phyloP scores from a whole-genome alignment of 805 yeast species.

The Yamadazyma kitorensis region DNA sequence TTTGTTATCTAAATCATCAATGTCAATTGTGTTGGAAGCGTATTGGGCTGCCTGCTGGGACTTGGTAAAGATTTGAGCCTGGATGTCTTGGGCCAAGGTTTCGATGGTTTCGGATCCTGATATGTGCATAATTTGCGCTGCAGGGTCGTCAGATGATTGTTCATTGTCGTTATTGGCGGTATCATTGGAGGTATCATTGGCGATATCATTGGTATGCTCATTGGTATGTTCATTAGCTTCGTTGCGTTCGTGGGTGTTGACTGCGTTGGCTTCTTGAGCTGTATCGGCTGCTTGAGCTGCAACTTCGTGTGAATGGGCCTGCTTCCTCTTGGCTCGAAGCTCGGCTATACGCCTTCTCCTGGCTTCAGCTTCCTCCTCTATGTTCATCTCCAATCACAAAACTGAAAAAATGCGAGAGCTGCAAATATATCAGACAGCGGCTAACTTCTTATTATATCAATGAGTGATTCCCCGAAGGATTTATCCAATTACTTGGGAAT shows the following conservation, averaged over 20 bases:
- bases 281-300: too few relatives aligned
- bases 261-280: too few relatives aligned
- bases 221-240: too few relatives aligned
- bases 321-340: slow-evolving; percentile 9
- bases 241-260: too few relatives aligned
- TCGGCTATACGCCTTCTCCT: slow-evolving; percentile 12
- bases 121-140: slow-evolving; percentile 2
- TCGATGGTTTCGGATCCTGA: slow-evolving; percentile 26
- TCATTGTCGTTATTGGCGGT: background rate
- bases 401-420: too few relatives aligned
- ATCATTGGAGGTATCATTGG: background rate
- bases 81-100: slow-evolving; percentile 21
- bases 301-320: background rate
- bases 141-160: background rate
- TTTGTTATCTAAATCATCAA: too few relatives aligned
- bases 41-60: slow-evolving; percentile 14
- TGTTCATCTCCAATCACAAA: too few relatives aligned
- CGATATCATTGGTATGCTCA: background rate
- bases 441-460: too few relatives aligned
- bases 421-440: too few relatives aligned
- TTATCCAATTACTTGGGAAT: too few relatives aligned
- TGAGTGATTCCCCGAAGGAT: too few relatives aligned
- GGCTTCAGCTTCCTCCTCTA: slow-evolving; percentile 12
- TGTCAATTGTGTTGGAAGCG: slow-evolving; percentile 1
- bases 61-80: slow-evolving; percentile 17